phyloP scores from a whole-genome alignment of 768 basidiomycete species.

The Crepidotus variabilis region DNA sequence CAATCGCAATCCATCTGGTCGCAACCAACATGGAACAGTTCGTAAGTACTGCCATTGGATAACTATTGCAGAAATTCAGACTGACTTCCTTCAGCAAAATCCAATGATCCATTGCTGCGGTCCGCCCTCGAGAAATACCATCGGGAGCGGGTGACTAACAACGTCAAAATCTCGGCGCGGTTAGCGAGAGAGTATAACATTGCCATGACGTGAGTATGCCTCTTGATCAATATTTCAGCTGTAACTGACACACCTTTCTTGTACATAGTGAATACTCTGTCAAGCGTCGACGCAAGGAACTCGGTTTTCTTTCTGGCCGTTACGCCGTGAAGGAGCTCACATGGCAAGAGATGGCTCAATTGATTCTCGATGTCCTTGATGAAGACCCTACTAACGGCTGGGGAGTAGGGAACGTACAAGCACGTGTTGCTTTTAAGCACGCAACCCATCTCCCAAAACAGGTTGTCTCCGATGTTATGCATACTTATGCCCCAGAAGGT shows the following conservation, averaged over 20 bases:
- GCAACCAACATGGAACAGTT: too few relatives aligned
- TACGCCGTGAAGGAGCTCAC: slow-evolving; percentile 15
- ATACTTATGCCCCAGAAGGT: slow-evolving; percentile 19
- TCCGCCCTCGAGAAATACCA: slow-evolving; percentile 18
- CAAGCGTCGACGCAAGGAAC: slow-evolving; percentile 13
- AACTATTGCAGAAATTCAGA: too few relatives aligned
- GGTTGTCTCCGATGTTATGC: slow-evolving; percentile 24
- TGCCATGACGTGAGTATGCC: background rate
- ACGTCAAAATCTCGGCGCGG: slow-evolving; percentile 12
- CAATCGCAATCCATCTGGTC: too few relatives aligned
- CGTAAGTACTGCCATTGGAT: too few relatives aligned
- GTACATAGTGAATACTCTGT: slow-evolving; percentile 13
- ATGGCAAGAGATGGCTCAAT: slow-evolving; percentile 10
- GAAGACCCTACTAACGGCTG: slow-evolving; percentile 14
- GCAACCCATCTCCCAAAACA: slow-evolving; percentile 14
- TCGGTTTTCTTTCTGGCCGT: slow-evolving; percentile 13
- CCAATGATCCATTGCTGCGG: slow-evolving; percentile 8
- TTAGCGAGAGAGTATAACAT: slow-evolving; percentile 17
- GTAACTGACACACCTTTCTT: background rate
- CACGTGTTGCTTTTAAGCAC: slow-evolving; percentile 13
- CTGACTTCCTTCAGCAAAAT: background rate
- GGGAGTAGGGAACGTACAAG: slow-evolving; percentile 16
- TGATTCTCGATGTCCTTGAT: slow-evolving; percentile 19
- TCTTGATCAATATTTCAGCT: background rate
- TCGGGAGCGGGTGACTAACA: slow-evolving; percentile 12